phyloP scores from a whole-genome alignment of 2,329 filamentous ascomycete genomes.

The Colletotrichum spinosum region DNA sequence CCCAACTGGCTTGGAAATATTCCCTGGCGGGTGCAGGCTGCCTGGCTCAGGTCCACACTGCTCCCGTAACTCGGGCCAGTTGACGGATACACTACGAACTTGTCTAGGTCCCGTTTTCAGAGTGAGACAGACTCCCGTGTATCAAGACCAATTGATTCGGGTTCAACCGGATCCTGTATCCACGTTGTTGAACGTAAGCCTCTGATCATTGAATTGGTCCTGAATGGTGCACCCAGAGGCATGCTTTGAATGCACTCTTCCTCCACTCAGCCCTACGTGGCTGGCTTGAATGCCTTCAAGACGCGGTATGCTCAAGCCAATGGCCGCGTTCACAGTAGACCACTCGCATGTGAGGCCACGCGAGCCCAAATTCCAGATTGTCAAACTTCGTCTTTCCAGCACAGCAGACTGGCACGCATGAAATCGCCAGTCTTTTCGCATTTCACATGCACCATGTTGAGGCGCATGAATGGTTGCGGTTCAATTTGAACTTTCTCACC shows the following conservation, averaged over 20 bases:
- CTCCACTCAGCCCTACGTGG: constrained; percentile 2
- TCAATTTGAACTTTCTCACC: too few species aligned
- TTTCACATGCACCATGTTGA: not conserved
- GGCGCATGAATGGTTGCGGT: too few species aligned
- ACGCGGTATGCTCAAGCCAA: constrained; percentile 27
- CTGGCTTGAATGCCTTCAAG: not conserved
- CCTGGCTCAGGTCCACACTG: not conserved
- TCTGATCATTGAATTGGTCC: too few species aligned
- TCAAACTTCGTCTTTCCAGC: not conserved
- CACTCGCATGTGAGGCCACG: constrained; percentile 1
- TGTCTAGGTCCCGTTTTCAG: constrained; percentile 29
- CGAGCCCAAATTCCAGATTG: not conserved
- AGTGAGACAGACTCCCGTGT: constrained; percentile 29
- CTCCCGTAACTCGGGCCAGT: not conserved
- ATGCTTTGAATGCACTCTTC: constrained; percentile 3
- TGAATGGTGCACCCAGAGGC: too few species aligned
- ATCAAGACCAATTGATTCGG: constrained; percentile 16
- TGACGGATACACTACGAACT: not conserved
- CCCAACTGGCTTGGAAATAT: constrained; percentile 24
- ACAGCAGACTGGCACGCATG: too few species aligned
- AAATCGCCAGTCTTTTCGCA: too few species aligned
- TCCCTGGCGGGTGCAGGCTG: constrained; percentile 3
- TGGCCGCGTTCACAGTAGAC: constrained; percentile 19
- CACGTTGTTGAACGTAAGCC: constrained; percentile 1
- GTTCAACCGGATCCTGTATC: not conserved